Evolutionary conservation across 202 grass and related monocot species (phyloP).

Genomic region (Brachypodium distachyon): DNA sequence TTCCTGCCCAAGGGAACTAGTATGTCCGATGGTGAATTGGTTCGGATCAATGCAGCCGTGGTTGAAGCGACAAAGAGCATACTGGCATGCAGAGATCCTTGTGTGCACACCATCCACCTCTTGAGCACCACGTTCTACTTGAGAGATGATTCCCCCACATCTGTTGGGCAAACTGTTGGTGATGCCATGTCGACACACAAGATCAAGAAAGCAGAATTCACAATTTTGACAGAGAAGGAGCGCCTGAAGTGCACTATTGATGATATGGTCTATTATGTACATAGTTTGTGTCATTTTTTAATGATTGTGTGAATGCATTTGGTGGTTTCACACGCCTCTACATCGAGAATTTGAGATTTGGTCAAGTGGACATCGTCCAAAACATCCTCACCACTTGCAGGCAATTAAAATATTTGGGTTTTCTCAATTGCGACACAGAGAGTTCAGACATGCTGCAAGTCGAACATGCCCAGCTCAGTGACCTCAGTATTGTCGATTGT

Average conservation of each 20-base stretch:
- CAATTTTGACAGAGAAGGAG: not conserved
- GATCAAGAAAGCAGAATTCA: not conserved
- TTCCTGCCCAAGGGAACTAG: not conserved
- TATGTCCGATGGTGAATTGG: not conserved
- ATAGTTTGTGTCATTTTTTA: not conserved
- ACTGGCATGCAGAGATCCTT: not conserved
- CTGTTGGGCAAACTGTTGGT: not conserved
- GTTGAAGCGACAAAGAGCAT: not conserved
- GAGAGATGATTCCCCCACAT: not conserved
- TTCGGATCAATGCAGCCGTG: not conserved
- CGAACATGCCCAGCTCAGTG: not conserved
- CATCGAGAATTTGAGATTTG: not conserved
- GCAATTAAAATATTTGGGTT: not conserved
- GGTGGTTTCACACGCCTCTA: not conserved
- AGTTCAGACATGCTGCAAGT: not conserved
- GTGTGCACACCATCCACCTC: not conserved
- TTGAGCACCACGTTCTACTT: not conserved
- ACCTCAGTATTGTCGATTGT: not conserved
- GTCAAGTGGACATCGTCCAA: not conserved
- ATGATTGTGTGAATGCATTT: not conserved
- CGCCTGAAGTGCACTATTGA: not conserved
- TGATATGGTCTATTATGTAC: not conserved
- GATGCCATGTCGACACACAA: not conserved
- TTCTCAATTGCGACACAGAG: not conserved
- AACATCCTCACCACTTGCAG: not conserved